Conservation (phyloP, 2,329 filamentous ascomycete species). For the Hymenoscyphus fraxineus region DNA sequence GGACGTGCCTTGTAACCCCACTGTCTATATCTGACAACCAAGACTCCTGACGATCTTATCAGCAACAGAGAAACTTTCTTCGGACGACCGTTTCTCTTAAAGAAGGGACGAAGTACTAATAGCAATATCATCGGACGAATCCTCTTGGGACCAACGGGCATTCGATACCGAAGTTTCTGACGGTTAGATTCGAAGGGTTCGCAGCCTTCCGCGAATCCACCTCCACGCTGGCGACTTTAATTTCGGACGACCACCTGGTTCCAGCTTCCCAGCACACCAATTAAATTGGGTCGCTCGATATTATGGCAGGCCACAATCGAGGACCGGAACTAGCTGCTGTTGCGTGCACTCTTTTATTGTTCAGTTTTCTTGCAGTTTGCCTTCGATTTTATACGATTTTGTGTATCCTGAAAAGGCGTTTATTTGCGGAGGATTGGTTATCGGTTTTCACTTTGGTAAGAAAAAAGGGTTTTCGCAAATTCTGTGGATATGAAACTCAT, state of each 20-base stretch:
- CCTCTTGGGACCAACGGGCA: neutral
- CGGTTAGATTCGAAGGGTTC: neutral
- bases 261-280: neutral
- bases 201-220: neutral
- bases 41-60: neutral
- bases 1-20: neutral
- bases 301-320: conserved; percentile 3
- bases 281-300: neutral
- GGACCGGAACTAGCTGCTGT: conserved; percentile 17
- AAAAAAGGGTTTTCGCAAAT: no score
- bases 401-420: conserved; percentile 39
- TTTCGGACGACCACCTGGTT: neutral
- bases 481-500: neutral
- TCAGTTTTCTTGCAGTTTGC: conserved; percentile 37
- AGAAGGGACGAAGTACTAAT: neutral
- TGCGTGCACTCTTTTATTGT: conserved; percentile 32
- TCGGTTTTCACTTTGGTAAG: conserved; percentile 41
- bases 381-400: conserved; percentile 44
- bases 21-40: neutral
- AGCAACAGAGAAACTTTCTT: neutral
- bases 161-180: neutral
- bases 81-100: neutral
- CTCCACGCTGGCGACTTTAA: neutral
- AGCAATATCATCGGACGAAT: neutral
- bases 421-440: conserved; percentile 45